Conservation (phyloP, 2,329 filamentous ascomycete genomes). For the Fusarium xylarioides region DNA sequence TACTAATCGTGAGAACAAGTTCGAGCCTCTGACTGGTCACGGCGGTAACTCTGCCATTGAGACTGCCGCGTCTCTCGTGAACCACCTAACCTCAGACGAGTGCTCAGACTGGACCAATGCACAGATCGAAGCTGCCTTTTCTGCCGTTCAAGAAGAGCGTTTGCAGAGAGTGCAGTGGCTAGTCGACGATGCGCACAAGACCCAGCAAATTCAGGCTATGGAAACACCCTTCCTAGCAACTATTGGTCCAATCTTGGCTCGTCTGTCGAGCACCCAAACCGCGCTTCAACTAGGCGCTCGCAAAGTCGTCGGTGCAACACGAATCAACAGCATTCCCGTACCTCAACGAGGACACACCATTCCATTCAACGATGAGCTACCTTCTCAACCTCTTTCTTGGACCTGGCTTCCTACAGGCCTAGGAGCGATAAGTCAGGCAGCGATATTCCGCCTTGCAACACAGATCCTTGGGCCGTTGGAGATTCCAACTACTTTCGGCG, state of each 20-base stretch:
- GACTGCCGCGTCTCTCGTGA: background rate
- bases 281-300: rapidly evolving
- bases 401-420: background rate
- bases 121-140: background rate
- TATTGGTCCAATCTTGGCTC: background rate
- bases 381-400: background rate
- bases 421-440: background rate
- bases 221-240: background rate
- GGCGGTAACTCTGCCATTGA: background rate
- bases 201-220: background rate
- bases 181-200: background rate
- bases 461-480: background rate
- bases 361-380: background rate
- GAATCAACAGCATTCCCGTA: background rate
- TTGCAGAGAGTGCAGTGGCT: background rate
- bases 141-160: background rate
- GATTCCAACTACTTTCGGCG: background rate
- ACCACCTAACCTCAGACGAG: background rate
- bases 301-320: background rate
- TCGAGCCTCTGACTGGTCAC: background rate
- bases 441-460: rapidly evolving
- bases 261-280: rapidly evolving
- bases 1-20: rapidly evolving
- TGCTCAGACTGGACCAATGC: background rate
- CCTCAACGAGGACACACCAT: background rate